These are phyloP conservation scores for Atalantia buxifolia DNA, from an alignment of 345 rosid species.

Conservation along the genomic window DNA sequence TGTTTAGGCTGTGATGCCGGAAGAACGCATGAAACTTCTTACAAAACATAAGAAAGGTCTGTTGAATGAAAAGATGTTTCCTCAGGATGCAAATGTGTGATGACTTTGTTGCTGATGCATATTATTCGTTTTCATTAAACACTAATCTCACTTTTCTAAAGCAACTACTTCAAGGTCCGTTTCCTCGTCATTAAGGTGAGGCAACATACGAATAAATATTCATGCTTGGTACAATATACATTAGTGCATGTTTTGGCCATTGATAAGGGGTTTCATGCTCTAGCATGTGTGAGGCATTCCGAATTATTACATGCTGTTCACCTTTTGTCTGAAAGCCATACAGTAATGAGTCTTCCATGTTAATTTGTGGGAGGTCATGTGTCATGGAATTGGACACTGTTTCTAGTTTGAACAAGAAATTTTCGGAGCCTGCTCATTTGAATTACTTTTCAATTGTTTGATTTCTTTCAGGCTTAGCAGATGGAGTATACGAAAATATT, in stretches of 20 bases:
- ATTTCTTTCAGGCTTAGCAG: too few relatives aligned
- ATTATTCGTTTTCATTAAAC: slow-evolving; percentile 21
- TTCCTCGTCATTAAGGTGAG: not conserved
- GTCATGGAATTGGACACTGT: too few relatives aligned
- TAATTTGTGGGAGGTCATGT: too few relatives aligned
- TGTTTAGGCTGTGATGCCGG: slow-evolving; percentile 94
- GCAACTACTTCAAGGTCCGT: slow-evolving; percentile 78
- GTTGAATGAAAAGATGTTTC: not conserved
- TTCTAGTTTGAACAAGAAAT: too few relatives aligned
- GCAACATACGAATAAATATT: not conserved
- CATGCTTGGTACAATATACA: not conserved
- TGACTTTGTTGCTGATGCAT: slow-evolving; percentile 2
- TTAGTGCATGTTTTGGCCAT: not conserved
- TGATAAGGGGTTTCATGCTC: not conserved
- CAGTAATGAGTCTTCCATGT: too few relatives aligned
- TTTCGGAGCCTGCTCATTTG: too few relatives aligned
- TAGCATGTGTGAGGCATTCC: not conserved
- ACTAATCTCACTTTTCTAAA: slow-evolving; percentile 60
- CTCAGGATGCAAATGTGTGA: slow-evolving; percentile 4
- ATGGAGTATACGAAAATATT: too few relatives aligned
- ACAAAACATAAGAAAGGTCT: slow-evolving; percentile 90
- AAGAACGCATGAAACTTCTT: slow-evolving; percentile 90
- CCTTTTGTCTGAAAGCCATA: too few relatives aligned
- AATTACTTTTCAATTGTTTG: too few relatives aligned
- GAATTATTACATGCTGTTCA: not conserved